Conservation (phyloP, 306 rosid genomes). For the Inga laurina region DNA sequence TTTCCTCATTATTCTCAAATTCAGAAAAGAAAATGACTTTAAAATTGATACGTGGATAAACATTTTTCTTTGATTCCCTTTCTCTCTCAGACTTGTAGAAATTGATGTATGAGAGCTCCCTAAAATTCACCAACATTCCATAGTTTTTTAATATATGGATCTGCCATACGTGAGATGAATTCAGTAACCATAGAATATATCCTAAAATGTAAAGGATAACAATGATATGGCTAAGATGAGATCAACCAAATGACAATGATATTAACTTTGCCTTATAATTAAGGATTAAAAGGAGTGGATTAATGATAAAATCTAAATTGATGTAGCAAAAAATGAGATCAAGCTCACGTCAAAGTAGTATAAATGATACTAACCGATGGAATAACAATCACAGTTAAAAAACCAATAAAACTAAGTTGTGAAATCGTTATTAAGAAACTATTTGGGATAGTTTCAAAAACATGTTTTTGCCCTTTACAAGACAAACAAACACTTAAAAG, state of each 20-base stretch:
- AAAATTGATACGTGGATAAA: background rate
- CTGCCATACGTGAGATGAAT: background rate
- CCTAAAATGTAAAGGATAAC: background rate
- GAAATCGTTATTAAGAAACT: background rate
- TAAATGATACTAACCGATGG: background rate
- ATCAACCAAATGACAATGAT: background rate
- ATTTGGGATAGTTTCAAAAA: too few relatives aligned
- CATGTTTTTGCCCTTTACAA: too few relatives aligned
- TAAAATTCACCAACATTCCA: background rate
- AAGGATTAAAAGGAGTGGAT: background rate
- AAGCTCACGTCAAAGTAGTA: background rate
- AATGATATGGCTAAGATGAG: background rate
- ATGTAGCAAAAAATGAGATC: background rate
- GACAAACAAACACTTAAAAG: background rate
- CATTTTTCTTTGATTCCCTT: background rate
- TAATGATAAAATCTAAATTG: background rate
- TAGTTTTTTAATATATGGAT: background rate
- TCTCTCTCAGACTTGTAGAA: background rate
- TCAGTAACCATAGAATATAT: background rate
- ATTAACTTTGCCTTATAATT: background rate
- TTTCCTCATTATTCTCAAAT: background rate
- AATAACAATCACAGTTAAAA: constrained; percentile 13
- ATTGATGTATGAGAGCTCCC: background rate
- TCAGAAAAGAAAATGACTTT: background rate
- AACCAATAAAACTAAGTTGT: constrained; percentile 4